These are phyloP conservation scores for Annulohypoxylon bovei DNA, from an alignment of 495 filamentous ascomycete species.

Conservation along the genomic window DNA sequence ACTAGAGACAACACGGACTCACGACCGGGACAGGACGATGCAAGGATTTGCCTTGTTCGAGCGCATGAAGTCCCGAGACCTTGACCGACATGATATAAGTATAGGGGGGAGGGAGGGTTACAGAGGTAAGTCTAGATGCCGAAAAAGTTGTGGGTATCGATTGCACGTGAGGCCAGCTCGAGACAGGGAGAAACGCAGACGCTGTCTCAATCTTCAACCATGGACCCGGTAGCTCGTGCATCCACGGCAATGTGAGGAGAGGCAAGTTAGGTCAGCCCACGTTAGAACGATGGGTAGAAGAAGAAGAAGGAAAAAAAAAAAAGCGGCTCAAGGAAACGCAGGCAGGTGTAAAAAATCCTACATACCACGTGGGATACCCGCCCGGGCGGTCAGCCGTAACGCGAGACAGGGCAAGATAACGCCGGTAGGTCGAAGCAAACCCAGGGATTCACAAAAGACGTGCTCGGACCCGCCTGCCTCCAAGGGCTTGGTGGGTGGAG, in stretches of 20 bases:
- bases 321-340: slow-evolving; percentile 6
- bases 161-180: not conserved
- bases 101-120: not conserved
- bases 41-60: slow-evolving; percentile 25
- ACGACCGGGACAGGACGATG: not conserved
- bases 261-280: not conserved
- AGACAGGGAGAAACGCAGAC: not conserved
- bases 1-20: slow-evolving; percentile 5
- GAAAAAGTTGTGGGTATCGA: not conserved
- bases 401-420: slow-evolving; percentile 14
- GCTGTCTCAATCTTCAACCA: slow-evolving; percentile 5
- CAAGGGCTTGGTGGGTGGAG: slow-evolving; percentile 9
- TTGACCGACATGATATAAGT: slow-evolving; percentile 9
- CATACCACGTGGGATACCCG: slow-evolving; percentile 37
- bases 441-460: slow-evolving; percentile 12
- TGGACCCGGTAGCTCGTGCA: not conserved
- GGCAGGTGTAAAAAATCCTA: not conserved
- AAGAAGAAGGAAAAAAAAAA: not conserved
- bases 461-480: too few species aligned
- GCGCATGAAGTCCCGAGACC: slow-evolving; percentile 20
- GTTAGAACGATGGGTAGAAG: not conserved
- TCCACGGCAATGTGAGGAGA: not conserved
- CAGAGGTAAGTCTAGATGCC: not conserved
- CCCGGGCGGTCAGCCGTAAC: slow-evolving; percentile 28
- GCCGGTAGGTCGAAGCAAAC: slow-evolving; percentile 4